Base-by-base conservation (phyloP, 352 stramenopile genomes). In the Pythium biforme region DNA sequence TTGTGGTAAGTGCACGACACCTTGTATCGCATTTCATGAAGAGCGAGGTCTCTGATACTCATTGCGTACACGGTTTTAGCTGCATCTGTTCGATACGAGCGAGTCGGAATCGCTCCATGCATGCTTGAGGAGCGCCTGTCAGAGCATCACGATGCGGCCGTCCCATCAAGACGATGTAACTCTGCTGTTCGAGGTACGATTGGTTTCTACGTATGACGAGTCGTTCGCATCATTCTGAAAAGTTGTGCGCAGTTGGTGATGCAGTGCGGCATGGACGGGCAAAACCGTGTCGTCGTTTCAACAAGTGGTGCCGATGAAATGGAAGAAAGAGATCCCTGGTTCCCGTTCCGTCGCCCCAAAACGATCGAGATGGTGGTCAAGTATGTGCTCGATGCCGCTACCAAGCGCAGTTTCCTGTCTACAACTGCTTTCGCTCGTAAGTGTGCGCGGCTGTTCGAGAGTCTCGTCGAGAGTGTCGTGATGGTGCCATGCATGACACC, bases 341-440 rank as follows among this genome's bases (percentile, higher is more conserved):
- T 84, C 10, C 79, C 77, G 7, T 83, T 87, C 63, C 67, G 77
- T n/a, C 62, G 72, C 23, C 43, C 55, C 1, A 73, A 66, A 23
- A 31, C 39, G 19, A 6, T 43, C 3, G 40, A 50, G 4, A 31
- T 62, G 15, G 61, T 73, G 6, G 55, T 52, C 12, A 27, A 74
- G 8, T 46, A 84, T 17, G 55, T 84, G 10, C 11, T 25, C 8
- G 62, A 75, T 49, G 62, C 62, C 10, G 34, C 76, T 4, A 41
- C 1, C 19, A 46, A 47, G 10, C 56, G 43, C 15, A 43, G 29
- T 8, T 17, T 62, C 0, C 2, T 6, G 5, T 29, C 31, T 14
- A 48, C 53, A 9, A 4, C 10, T 8, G 17, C 10, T 15, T 39
- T 53, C 20, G 11, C 29, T 41, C 11, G 29, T 6, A 49, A 33